Evolutionary conservation across 2,329 filamentous ascomycete genomes (phyloP).

Genomic region (Colletotrichum sp.): DNA sequence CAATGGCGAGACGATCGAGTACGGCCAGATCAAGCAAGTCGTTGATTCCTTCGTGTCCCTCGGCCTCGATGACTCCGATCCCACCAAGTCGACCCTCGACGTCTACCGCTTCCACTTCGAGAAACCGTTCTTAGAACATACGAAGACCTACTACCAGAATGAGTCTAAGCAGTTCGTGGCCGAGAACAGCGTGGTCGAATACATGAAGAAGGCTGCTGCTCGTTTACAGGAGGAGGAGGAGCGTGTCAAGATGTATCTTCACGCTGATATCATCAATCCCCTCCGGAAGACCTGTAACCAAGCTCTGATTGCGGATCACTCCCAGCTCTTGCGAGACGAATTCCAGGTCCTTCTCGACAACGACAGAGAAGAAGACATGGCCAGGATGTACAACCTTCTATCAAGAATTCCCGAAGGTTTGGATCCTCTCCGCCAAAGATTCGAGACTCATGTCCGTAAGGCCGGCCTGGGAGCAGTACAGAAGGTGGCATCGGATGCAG

Average conservation of each 20-base stretch:
- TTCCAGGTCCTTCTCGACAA: conserved; percentile 94
- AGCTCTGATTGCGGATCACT: conserved; percentile 89
- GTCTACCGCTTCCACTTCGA: conserved; percentile 95
- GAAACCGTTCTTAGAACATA: conserved; percentile 86
- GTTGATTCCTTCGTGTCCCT: conserved; percentile 97
- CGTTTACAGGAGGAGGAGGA: conserved; percentile 93
- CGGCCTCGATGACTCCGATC: conserved; percentile 91
- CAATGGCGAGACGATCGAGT: conserved; percentile 97
- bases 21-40: conserved; percentile 94
- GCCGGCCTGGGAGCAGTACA: conserved; percentile 87
- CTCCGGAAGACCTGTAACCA: conserved; percentile 89
- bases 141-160: conserved; percentile 83
- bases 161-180: conserved; percentile 95
- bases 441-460: conserved; percentile 91
- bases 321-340: conserved; percentile 85
- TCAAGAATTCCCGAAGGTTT: conserved; percentile 89
- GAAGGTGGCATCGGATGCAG: conserved; percentile 84
- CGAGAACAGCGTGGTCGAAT: conserved; percentile 97
- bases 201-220: conserved; percentile 98
- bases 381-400: conserved; percentile 92
- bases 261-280: conserved; percentile 83
- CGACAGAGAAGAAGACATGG: conserved; percentile 93
- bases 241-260: conserved; percentile 88
- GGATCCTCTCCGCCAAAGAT: conserved; percentile 83
- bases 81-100: conserved; percentile 91